phyloP scores from a whole-genome alignment of 495 filamentous ascomycete species.

The Letharia columbiana region DNA sequence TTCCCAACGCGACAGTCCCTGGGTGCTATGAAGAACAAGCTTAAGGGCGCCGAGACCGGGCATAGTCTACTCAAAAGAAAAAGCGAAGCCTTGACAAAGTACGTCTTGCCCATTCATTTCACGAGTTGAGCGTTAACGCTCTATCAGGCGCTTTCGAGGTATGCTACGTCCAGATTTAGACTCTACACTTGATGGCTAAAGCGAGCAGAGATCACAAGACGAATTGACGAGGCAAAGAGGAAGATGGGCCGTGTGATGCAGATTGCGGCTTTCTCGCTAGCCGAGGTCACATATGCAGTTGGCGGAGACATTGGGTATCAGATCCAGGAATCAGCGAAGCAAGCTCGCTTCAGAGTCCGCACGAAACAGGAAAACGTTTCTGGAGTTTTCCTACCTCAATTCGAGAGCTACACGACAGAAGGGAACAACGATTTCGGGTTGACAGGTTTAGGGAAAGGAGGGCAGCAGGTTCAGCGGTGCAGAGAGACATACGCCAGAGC shows the following conservation, averaged over 20 bases:
- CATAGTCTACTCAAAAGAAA: constrained; percentile 85
- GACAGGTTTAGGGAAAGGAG: constrained; percentile 93
- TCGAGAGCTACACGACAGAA: constrained; percentile 79
- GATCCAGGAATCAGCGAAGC: constrained; percentile 90
- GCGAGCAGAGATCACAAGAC: constrained; percentile 76
- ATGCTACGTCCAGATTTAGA: constrained; percentile 26
- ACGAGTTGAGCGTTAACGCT: constrained; percentile 19
- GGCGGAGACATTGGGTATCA: constrained; percentile 95
- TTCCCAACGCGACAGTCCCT: constrained; percentile 97
- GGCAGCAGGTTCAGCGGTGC: constrained; percentile 91
- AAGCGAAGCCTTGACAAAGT: constrained; percentile 89
- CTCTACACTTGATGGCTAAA: constrained; percentile 10
- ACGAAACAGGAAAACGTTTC: constrained; percentile 98
- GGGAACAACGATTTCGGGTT: constrained; percentile 93
- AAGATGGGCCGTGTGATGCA: constrained; percentile 99
- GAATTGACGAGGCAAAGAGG: constrained; percentile 97
- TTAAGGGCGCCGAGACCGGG: constrained; percentile 90
- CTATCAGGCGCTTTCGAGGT: constrained; percentile 76
- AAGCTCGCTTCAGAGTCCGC: constrained; percentile 81
- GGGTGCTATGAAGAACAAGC: constrained; percentile 94
- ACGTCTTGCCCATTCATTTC: constrained; percentile 25
- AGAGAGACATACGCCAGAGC: constrained; percentile 96
- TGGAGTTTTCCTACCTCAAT: constrained; percentile 84
- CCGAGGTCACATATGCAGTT: constrained; percentile 95
- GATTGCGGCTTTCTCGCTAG: constrained; percentile 93